Conservation (phyloP, 2,329 filamentous ascomycete genomes). For the Pseudogymnoascus sp. region DNA sequence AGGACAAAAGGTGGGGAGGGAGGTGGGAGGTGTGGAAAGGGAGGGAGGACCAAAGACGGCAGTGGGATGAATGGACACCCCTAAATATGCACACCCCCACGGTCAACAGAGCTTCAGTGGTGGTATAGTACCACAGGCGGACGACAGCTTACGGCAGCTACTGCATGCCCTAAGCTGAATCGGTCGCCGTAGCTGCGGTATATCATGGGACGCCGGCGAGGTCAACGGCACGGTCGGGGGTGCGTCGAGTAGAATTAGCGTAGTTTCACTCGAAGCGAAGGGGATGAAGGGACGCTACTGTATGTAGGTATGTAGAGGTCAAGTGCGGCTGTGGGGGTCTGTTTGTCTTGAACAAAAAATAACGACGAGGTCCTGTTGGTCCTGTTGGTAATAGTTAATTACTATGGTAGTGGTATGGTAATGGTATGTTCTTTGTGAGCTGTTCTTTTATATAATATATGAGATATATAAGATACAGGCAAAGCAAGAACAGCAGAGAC, state of each 20-base stretch:
- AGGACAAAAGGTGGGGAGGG: conserved; percentile 7
- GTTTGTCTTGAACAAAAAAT: not conserved
- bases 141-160: not conserved
- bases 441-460: not conserved
- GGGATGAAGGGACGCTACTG: not conserved
- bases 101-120: not conserved
- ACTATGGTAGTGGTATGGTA: not conserved
- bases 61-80: not conserved
- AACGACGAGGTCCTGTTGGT: not conserved
- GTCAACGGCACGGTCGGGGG: not conserved
- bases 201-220: not conserved
- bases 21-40: conserved; percentile 3
- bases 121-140: not conserved
- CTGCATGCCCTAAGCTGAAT: not conserved
- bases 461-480: not conserved
- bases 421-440: not conserved
- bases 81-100: not conserved
- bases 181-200: not conserved
- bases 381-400: not conserved
- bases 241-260: not conserved
- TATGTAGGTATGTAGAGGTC: not conserved
- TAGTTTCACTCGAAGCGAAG: not conserved
- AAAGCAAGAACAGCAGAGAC: not conserved
- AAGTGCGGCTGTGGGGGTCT: not conserved
- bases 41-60: conserved; percentile 3